phyloP scores from a whole-genome alignment of 805 yeast genomes.

The Ogataea methanolica region DNA sequence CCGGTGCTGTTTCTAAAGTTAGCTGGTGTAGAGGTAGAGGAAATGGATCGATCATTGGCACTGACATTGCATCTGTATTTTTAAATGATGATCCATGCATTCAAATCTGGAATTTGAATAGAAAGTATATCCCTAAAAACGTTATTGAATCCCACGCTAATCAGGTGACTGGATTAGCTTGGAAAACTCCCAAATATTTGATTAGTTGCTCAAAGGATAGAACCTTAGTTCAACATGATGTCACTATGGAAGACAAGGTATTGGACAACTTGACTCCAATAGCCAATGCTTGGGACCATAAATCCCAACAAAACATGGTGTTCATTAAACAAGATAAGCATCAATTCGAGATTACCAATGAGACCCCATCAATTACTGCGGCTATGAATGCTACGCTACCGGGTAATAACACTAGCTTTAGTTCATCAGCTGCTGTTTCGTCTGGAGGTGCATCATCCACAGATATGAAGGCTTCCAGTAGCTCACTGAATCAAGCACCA shows the following conservation, averaged over 20 bases:
- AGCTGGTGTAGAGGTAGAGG: constrained; percentile 55
- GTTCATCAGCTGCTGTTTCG: background rate
- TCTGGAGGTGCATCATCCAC: background rate
- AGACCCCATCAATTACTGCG: constrained; percentile 7
- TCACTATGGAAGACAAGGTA: constrained; percentile 36
- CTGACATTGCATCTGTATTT: constrained; percentile 71
- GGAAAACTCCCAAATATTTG: constrained; percentile 42
- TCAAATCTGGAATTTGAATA: constrained; percentile 61
- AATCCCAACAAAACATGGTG: constrained; percentile 40
- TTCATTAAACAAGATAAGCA: constrained; percentile 47
- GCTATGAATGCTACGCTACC: constrained; percentile 11
- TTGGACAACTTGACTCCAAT: constrained; percentile 48
- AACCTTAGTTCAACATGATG: constrained; percentile 42
- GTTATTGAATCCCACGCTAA: constrained; percentile 45
- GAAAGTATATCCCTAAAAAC: constrained; percentile 69
- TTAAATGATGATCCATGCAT: constrained; percentile 68
- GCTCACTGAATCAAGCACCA: background rate
- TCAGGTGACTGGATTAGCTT: constrained; percentile 53
- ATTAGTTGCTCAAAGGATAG: constrained; percentile 52
- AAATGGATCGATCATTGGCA: constrained; percentile 39
- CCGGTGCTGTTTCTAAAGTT: constrained; percentile 75
- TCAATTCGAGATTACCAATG: constrained; percentile 32
- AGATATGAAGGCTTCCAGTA: background rate
- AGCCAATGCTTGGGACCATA: constrained; percentile 54
- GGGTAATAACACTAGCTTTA: background rate